Conservation (phyloP, 306 rosid species). For the Glycine tomentella region DNA sequence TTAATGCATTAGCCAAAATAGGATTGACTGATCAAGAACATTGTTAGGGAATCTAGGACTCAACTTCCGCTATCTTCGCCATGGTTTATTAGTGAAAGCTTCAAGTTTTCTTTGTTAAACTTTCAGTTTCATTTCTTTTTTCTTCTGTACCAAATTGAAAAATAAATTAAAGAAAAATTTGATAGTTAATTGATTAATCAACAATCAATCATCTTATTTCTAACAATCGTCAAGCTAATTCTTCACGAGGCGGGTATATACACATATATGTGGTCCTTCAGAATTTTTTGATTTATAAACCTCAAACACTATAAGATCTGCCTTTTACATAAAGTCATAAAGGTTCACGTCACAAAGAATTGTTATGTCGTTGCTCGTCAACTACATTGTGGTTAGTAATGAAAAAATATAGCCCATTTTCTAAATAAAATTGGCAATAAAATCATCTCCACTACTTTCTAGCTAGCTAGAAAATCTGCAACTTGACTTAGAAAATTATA, state of each 20-base stretch:
- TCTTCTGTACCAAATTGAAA: too few relatives aligned
- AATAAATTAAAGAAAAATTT: neutral
- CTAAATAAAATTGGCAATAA: conserved; percentile 11
- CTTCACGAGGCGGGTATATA: neutral
- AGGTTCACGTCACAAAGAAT: conserved; percentile 40
- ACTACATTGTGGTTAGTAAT: conserved; percentile 16
- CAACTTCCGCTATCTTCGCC: neutral
- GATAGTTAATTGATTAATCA: neutral
- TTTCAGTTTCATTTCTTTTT: too few relatives aligned
- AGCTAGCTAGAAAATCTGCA: conserved; percentile 29
- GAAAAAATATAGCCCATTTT: conserved; percentile 29
- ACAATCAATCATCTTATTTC: neutral
- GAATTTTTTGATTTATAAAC: conserved; percentile 42
- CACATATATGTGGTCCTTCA: conserved; percentile 40
- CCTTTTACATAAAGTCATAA: conserved; percentile 45
- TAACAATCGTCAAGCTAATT: conserved; percentile 14
- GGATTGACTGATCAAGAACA: neutral
- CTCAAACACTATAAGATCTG: conserved; percentile 46
- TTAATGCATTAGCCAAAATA: neutral
- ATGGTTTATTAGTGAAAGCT: neutral
- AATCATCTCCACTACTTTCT: conserved; percentile 10
- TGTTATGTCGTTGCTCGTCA: conserved; percentile 25
- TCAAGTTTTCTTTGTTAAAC: neutral
- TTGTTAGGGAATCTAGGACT: conserved; percentile 1
- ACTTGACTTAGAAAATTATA: conserved; percentile 14